These are phyloP conservation scores for Syzygium malaccense DNA, from an alignment of 441 rosid genomes.

Conservation along the genomic window DNA sequence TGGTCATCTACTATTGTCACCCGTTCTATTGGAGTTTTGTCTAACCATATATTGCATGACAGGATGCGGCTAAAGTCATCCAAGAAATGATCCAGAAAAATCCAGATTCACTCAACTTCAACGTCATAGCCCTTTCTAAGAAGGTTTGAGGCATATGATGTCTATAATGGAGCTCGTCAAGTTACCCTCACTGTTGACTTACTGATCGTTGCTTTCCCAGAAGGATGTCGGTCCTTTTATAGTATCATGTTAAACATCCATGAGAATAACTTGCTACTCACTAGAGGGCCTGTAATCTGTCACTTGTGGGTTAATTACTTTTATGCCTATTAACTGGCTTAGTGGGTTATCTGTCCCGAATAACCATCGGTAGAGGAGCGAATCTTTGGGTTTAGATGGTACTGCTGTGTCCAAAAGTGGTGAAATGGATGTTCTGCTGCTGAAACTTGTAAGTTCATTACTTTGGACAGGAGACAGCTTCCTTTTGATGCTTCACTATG, in stretches of 20 bases:
- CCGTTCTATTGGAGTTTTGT: neutral
- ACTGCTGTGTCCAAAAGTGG: neutral
- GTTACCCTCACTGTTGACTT: neutral
- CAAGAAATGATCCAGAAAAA: constrained; percentile 65
- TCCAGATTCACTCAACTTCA: constrained; percentile 69
- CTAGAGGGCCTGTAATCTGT: neutral
- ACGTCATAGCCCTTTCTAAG: constrained; percentile 65
- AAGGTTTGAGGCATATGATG: constrained; percentile 22
- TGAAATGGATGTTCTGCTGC: neutral
- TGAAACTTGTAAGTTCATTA: neutral
- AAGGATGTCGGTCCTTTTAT: neutral
- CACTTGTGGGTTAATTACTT: neutral
- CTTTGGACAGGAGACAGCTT: neutral
- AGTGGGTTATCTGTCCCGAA: neutral
- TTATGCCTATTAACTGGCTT: neutral
- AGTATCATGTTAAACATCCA: neutral
- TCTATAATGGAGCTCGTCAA: neutral
- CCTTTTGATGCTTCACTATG: neutral
- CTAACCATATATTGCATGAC: constrained; percentile 3
- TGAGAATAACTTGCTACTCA: neutral
- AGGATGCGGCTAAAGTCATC: constrained; percentile 75
- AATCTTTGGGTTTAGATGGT: neutral
- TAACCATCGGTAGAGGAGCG: neutral
- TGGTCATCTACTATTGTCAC: neutral
- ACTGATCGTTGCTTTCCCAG: neutral